Percentiles rank a stretch among this genome's conserved stretches.
phyloP scores from a whole-genome alignment of 441 rosid species.

The Oxalis stricta region DNA sequence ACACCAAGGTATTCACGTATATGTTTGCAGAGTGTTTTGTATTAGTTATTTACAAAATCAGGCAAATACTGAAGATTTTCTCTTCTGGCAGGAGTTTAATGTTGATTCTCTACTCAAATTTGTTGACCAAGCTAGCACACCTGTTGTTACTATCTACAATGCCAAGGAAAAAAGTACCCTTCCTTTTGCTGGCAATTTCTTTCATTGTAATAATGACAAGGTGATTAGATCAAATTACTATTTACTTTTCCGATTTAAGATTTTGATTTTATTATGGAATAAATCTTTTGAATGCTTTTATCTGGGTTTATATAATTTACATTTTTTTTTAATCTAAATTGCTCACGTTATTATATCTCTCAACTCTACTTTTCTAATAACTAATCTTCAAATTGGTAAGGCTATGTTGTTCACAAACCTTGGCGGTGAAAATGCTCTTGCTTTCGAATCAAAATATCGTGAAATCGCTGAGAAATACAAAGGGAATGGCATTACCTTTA shows the following conservation, averaged over 20 bases:
- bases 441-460: slow-evolving; percentile 52
- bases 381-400: slow-evolving; percentile 17
- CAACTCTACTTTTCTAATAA: too few relatives aligned
- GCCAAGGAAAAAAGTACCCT: slow-evolving; percentile 68
- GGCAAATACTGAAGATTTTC: too few relatives aligned
- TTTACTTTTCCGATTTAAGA: too few relatives aligned
- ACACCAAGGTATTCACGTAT: slow-evolving; percentile 67
- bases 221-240: slow-evolving; percentile 16
- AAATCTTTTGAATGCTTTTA: too few relatives aligned
- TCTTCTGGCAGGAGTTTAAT: slow-evolving; percentile 48
- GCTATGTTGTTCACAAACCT: slow-evolving; percentile 79
- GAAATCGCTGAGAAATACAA: slow-evolving; percentile 65
- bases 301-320: too few relatives aligned
- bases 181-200: slow-evolving; percentile 70
- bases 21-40: background rate
- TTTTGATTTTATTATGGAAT: background rate
- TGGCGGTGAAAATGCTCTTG: slow-evolving; percentile 35
- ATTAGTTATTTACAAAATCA: too few relatives aligned
- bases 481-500: slow-evolving; percentile 53
- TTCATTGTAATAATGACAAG: slow-evolving; percentile 54
- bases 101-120: slow-evolving; percentile 62
- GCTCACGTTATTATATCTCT: too few relatives aligned
- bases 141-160: slow-evolving; percentile 52
- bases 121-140: slow-evolving; percentile 62
- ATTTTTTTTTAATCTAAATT: too few relatives aligned